Evolutionary conservation across 2,329 filamentous ascomycete genomes (phyloP).

Genomic region (Thermothelomyces thermophilus): DNA sequence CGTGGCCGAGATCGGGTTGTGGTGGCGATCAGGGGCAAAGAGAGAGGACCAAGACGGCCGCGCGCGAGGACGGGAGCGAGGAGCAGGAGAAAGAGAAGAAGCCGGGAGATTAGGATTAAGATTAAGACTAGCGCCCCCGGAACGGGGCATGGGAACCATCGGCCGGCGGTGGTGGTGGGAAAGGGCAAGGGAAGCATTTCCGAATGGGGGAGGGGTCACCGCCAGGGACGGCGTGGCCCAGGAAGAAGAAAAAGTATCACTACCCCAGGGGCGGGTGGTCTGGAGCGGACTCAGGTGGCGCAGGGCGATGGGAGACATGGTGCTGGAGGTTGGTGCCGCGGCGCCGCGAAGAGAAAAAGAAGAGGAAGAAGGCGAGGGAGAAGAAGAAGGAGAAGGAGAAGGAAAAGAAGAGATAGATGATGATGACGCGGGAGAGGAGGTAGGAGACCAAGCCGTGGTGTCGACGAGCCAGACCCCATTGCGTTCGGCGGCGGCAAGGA

Average conservation of each 20-base stretch:
- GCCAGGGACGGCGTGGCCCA: constrained; percentile 15
- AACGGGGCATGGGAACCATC: constrained; percentile 9
- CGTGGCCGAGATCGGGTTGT: constrained; percentile 11
- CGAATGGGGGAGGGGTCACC: constrained; percentile 15
- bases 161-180: constrained; percentile 17
- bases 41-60: constrained; percentile 23
- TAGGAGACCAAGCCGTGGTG: constrained; percentile 29
- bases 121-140: constrained; percentile 17
- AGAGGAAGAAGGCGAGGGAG: constrained; percentile 24
- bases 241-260: constrained; percentile 23
- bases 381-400: constrained; percentile 25
- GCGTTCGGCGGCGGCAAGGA: constrained; percentile 23
- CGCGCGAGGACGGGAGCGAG: constrained; percentile 10
- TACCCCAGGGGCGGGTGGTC: constrained; percentile 15
- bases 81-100: constrained; percentile 11
- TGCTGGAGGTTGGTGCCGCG: constrained; percentile 14
- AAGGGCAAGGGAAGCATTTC: constrained; percentile 12
- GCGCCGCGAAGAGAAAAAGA: constrained; percentile 21
- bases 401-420: constrained; percentile 22
- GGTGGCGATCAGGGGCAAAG: constrained; percentile 17
- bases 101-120: constrained; percentile 18
- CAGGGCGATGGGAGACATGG: constrained; percentile 19
- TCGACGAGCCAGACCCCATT: constrained; percentile 30
- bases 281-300: constrained; percentile 17
- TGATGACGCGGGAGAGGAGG: constrained; percentile 24